These are phyloP conservation scores for Lactarius akahatsu DNA, from an alignment of 768 basidiomycete species.

Conservation along the genomic window DNA sequence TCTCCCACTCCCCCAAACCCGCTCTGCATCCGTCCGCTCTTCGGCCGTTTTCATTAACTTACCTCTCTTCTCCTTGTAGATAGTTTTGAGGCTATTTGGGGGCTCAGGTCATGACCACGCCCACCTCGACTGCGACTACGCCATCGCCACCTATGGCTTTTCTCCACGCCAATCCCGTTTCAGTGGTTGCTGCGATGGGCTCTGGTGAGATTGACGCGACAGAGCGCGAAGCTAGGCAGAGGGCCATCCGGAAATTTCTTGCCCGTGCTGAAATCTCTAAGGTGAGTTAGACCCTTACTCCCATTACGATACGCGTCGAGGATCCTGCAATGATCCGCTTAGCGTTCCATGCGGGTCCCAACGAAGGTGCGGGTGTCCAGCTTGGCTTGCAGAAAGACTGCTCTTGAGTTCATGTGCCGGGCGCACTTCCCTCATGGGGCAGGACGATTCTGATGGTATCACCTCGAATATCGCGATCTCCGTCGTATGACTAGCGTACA, in stretches of 20 bases:
- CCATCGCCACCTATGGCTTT: conserved; percentile 73
- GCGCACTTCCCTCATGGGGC: neutral
- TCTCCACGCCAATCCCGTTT: conserved; percentile 45
- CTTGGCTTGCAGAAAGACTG: neutral
- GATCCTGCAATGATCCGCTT: conserved; percentile 22
- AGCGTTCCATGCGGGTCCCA: conserved; percentile 1
- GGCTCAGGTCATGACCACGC: conserved; percentile 59
- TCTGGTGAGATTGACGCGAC: conserved; percentile 41
- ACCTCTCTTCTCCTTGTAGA: neutral
- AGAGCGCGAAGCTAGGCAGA: conserved; percentile 62
- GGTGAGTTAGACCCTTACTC: conserved; percentile 50
- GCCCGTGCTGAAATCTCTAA: conserved; percentile 78
- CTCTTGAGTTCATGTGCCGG: conserved; percentile 4
- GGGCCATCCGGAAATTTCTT: conserved; percentile 71
- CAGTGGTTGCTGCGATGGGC: conserved; percentile 36
- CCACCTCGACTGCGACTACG: conserved; percentile 79
- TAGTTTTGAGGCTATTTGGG: neutral
- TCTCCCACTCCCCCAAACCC: conserved; percentile 8
- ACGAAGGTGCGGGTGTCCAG: neutral
- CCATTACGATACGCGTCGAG: conserved; percentile 27
- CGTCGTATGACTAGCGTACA: neutral
- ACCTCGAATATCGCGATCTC: conserved; percentile 4
- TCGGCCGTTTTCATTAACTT: neutral
- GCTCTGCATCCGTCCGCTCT: conserved; percentile 10
- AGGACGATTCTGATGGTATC: neutral